Evolutionary conservation across 305 asterid species (phyloP).

Genomic region (Nicotiana rustica): DNA sequence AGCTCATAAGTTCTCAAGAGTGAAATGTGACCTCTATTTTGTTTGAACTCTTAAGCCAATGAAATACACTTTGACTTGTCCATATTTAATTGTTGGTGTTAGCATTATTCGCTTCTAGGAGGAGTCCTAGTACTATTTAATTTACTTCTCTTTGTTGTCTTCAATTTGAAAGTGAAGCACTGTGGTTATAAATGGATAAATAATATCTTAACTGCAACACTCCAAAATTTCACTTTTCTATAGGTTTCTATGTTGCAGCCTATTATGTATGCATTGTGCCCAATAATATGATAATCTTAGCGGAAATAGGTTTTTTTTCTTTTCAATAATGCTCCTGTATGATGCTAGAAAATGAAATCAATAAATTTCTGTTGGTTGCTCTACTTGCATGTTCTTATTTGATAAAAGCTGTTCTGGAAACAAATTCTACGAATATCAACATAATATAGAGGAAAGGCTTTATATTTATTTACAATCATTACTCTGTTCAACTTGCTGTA

Average conservation of each 20-base stretch:
- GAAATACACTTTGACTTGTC: neutral
- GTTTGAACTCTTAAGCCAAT: neutral
- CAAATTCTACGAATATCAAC: conserved; percentile 80
- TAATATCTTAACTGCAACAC: neutral
- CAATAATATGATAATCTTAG: neutral
- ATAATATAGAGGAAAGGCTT: conserved; percentile 72
- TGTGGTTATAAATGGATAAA: neutral
- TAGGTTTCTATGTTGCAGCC: neutral
- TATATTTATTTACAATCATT: conserved; percentile 32
- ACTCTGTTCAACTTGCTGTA: neutral
- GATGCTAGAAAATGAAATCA: neutral
- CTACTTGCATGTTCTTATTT: conserved; percentile 72
- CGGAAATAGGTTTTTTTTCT: neutral
- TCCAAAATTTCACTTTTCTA: neutral
- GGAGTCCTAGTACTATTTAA: neutral
- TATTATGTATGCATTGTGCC: neutral
- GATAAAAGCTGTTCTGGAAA: conserved; percentile 82
- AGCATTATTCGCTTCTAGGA: neutral
- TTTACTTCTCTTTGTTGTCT: neutral
- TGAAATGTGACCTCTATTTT: no score
- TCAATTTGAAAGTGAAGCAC: neutral
- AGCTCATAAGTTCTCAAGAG: neutral
- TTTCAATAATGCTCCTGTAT: neutral
- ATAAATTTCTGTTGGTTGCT: neutral
- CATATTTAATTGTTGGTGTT: neutral